These are phyloP conservation scores for Smallanthus sonchifolius DNA, from an alignment of 129 eudicot genomes.

Conservation along the genomic window DNA sequence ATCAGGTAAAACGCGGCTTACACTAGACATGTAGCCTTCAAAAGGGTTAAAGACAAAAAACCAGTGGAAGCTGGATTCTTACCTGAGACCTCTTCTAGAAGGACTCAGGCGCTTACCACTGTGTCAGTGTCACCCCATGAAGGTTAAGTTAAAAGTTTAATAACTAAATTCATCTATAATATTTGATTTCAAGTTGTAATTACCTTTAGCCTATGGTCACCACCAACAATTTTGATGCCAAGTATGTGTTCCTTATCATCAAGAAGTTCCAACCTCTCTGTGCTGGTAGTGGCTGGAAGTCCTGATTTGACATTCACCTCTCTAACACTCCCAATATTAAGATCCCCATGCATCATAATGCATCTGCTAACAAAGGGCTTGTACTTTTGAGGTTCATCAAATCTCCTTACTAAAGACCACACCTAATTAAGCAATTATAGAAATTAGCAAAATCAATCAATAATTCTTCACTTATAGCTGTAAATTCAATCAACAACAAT, in stretches of 20 bases:
- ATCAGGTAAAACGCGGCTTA: too few relatives aligned
- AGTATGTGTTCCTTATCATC: conserved; percentile 81
- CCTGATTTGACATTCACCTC: conserved; percentile 84
- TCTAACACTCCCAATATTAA: conserved; percentile 69
- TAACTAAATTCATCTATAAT: background rate
- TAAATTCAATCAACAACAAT: background rate
- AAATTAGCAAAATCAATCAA: background rate
- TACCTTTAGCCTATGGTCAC: conserved; percentile 89
- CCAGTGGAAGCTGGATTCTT: too few relatives aligned
- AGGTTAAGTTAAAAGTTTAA: too few relatives aligned
- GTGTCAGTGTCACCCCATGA: too few relatives aligned
- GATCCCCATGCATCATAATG: conserved; percentile 56
- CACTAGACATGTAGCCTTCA: too few relatives aligned
- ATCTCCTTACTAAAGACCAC: conserved; percentile 80
- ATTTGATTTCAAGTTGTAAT: background rate
- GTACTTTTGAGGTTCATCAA: conserved; percentile 83
- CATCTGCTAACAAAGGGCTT: conserved; percentile 85
- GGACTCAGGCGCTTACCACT: too few relatives aligned
- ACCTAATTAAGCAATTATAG: conserved; percentile 37
- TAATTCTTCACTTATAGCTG: background rate
- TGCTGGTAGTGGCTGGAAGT: conserved; percentile 89
- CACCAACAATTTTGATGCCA: conserved; percentile 69
- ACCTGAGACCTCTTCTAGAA: too few relatives aligned
- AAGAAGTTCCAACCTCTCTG: conserved; percentile 66
- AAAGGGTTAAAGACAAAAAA: too few relatives aligned